Base-by-base conservation (phyloP, 306 rosid species). In the Casuarina cunninghamiana region DNA sequence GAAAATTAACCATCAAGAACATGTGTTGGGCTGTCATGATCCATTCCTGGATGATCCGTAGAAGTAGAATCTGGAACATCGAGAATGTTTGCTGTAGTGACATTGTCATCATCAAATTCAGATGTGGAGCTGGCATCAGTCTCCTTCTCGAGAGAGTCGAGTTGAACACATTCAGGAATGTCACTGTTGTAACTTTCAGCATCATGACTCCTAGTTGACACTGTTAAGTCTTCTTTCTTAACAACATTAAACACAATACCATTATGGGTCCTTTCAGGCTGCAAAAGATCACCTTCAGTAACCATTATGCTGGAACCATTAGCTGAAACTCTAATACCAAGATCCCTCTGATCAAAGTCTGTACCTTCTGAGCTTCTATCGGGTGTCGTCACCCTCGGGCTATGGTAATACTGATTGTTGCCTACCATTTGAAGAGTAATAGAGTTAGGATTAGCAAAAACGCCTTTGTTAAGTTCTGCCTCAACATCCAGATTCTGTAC, bases 201-300 rank as follows among this genome's bases (percentile, higher is more conserved):
- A 75, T 90, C 97, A 45, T 72, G 86, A 75, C 86, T 85, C 86
- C 88, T 82, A 75, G 72, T 81, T n/a, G 88, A 72, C 78, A 86
- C 73, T 54, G 91, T 66, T 60, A 92, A 82, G 19, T 86, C 82
- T 82, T 90, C 99, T 85, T 87, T 95, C 94, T 93, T 93, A 45
- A 95, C 97, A 66, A 95, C 84, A 83, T 89, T 95, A 55, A 95
- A 82, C 72, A 95, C 86, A 55, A 93, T 88, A 58, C 99, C 97
- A 15, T 93, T 93, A 43, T 78, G 91, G 54, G 87, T 93, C 84
- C 91, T 86, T 83, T 91, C 99, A 6, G 99, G 90, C 86, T 93
- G 98, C 88, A 96, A 85, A 77, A 96, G 86, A 87, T 93, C 99
- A 72, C 99, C 98, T 84, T 90, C 97, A 43, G 80, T 81, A 80